Evolutionary conservation across 345 rosid species (phyloP).

Genomic region (Lenwebbia sp.): DNA sequence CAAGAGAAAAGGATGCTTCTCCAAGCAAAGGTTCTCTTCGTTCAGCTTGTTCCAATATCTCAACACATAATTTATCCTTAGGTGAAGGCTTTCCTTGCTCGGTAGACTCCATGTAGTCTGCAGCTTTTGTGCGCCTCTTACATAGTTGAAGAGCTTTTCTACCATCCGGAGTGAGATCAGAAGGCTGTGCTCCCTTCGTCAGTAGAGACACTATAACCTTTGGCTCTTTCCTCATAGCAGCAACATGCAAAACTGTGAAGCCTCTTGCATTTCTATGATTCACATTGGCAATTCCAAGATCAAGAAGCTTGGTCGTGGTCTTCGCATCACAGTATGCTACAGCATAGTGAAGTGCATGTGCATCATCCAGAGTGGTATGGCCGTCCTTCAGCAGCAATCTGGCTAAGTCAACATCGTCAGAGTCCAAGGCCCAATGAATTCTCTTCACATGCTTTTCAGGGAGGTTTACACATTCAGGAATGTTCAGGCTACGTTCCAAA

Average conservation of each 20-base stretch:
- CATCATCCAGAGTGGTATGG: slow-evolving; percentile 54
- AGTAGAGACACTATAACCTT: slow-evolving; percentile 58
- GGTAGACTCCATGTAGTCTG: slow-evolving; percentile 26
- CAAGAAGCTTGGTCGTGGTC: slow-evolving; percentile 61
- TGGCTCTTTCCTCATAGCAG: slow-evolving; percentile 77
- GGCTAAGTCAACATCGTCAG: slow-evolving; percentile 76
- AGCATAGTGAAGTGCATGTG: slow-evolving; percentile 73
- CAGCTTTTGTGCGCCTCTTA: slow-evolving; percentile 46
- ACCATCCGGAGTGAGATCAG: slow-evolving; percentile 54
- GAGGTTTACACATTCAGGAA: slow-evolving; percentile 12
- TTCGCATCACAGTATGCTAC: slow-evolving; percentile 66
- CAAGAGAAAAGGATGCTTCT: slow-evolving; percentile 54
- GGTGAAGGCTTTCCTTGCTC: slow-evolving; percentile 60
- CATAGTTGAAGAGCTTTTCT: slow-evolving; percentile 67
- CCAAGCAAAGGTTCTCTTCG: slow-evolving; percentile 42
- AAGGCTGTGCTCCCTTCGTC: slow-evolving; percentile 69
- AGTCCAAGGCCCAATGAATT: slow-evolving; percentile 64
- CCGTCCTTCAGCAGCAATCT: slow-evolving; percentile 64
- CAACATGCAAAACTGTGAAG: slow-evolving; percentile 64
- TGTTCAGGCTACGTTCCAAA: slow-evolving; percentile 19
- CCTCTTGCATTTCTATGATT: slow-evolving; percentile 54
- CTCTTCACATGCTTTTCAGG: slow-evolving; percentile 52
- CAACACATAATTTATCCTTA: slow-evolving; percentile 64
- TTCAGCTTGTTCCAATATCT: slow-evolving; percentile 66
- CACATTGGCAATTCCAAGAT: slow-evolving; percentile 62